Conservation (phyloP, 2,329 filamentous ascomycete genomes). For the Colletotrichum sp. region DNA sequence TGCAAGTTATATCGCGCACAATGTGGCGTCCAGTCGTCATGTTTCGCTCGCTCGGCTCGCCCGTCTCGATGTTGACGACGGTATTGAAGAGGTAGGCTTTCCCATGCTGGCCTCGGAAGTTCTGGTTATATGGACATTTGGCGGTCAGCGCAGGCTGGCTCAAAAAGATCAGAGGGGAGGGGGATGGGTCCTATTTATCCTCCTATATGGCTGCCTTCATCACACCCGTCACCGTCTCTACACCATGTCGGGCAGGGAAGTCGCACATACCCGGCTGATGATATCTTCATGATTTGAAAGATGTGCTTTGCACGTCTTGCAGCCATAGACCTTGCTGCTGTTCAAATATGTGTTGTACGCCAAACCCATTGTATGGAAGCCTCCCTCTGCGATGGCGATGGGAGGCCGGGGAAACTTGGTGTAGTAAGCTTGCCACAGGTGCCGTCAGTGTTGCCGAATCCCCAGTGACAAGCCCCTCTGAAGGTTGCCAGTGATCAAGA, state of each 20-base stretch:
- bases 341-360: slow-evolving; percentile 91
- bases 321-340: slow-evolving; percentile 87
- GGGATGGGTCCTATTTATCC: not conserved
- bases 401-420: not conserved
- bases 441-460: not conserved
- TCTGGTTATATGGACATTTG: slow-evolving; percentile 61
- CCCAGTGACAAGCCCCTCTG: not conserved
- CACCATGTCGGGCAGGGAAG: not conserved
- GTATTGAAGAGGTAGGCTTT: slow-evolving; percentile 96
- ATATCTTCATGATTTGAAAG: slow-evolving; percentile 96
- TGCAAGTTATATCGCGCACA: slow-evolving; percentile 90
- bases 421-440: not conserved
- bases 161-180: not conserved
- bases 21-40: slow-evolving; percentile 98
- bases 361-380: slow-evolving; percentile 73
- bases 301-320: slow-evolving; percentile 94
- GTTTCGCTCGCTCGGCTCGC: slow-evolving; percentile 89
- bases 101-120: slow-evolving; percentile 97
- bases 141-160: not conserved
- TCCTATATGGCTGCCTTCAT: not conserved
- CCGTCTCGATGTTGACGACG: slow-evolving; percentile 88
- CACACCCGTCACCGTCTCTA: not conserved
- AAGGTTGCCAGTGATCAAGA: not conserved
- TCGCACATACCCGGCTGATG: slow-evolving; percentile 78
- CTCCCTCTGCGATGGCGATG: not conserved